Percentiles rank a stretch among this genome's conserved stretches.
phyloP scores from a whole-genome alignment of 495 filamentous ascomycete species.

The Penicillium flavigenum region DNA sequence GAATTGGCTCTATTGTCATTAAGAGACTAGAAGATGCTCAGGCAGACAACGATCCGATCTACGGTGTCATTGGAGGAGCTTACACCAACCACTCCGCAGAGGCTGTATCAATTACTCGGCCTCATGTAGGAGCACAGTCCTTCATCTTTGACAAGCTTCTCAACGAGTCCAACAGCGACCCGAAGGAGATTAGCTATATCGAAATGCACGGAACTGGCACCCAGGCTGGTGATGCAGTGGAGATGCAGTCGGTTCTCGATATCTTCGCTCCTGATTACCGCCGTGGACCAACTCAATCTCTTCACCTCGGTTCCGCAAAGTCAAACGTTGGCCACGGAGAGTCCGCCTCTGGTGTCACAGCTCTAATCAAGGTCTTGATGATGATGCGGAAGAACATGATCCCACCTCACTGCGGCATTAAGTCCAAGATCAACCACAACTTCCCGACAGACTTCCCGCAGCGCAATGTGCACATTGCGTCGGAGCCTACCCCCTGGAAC shows the following conservation, averaged over 20 bases:
- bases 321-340: constrained; percentile 90
- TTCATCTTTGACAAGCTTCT: constrained; percentile 67
- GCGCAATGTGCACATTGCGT: constrained; percentile 71
- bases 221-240: constrained; percentile 75
- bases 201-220: constrained; percentile 93
- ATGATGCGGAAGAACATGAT: constrained; percentile 86
- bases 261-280: constrained; percentile 74
- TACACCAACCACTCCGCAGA: constrained; percentile 76
- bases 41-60: constrained; percentile 71
- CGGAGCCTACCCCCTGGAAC: constrained; percentile 58
- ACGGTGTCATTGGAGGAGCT: constrained; percentile 64
- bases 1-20: constrained; percentile 66
- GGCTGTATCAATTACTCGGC: constrained; percentile 78
- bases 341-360: constrained; percentile 79
- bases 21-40: constrained; percentile 75
- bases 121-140: constrained; percentile 72
- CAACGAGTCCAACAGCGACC: constrained; percentile 66
- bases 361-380: constrained; percentile 79
- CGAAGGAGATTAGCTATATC: constrained; percentile 74
- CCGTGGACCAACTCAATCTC: constrained; percentile 64
- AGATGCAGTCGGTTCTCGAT: constrained; percentile 76
- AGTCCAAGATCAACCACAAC: constrained; percentile 74
- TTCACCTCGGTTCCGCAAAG: constrained; percentile 83
- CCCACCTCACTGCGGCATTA: constrained; percentile 86
- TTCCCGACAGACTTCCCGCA: constrained; percentile 74